Evolutionary conservation across 2,329 filamentous ascomycete genomes (phyloP).

Genomic region (Fusarium sublunatum): DNA sequence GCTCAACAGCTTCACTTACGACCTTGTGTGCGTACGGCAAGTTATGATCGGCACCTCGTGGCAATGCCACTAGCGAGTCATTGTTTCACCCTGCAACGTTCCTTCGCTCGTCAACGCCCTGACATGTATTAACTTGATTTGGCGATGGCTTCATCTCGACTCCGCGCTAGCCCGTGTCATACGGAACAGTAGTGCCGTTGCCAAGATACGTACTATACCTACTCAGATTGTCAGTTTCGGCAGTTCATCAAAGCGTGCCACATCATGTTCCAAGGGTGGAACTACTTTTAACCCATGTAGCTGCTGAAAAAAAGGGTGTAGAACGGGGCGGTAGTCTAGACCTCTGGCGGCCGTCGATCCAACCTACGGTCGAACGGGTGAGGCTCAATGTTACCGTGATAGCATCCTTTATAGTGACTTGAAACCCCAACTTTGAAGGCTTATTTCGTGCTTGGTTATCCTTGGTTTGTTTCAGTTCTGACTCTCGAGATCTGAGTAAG

Average conservation of each 20-base stretch:
- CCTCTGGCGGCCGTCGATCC: not conserved
- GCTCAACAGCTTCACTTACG: not conserved
- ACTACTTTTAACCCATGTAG: not conserved
- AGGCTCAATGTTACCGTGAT: not conserved
- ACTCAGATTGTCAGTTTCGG: not conserved
- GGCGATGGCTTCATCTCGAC: not conserved
- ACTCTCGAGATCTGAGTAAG: too few species aligned
- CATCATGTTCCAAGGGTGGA: too few species aligned
- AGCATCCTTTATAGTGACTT: not conserved
- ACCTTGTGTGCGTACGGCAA: not conserved
- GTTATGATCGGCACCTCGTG: constrained; percentile 4
- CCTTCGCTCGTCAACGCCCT: not conserved
- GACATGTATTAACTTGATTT: not conserved
- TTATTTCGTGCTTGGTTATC: too few species aligned
- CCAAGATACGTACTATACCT: not conserved
- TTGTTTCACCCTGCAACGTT: constrained; percentile 4
- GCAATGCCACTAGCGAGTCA: constrained; percentile 17
- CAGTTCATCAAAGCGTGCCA: not conserved
- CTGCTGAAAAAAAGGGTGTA: not conserved
- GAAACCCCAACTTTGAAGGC: not conserved
- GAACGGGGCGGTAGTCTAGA: not conserved
- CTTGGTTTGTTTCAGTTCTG: too few species aligned
- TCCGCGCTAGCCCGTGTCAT: not conserved
- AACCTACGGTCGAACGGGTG: not conserved
- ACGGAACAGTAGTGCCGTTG: not conserved